Percentiles rank a stretch among this genome's conserved stretches.
Evolutionary conservation across 805 yeast genomes (phyloP).

Genomic region (Yamadazyma philogaea): DNA sequence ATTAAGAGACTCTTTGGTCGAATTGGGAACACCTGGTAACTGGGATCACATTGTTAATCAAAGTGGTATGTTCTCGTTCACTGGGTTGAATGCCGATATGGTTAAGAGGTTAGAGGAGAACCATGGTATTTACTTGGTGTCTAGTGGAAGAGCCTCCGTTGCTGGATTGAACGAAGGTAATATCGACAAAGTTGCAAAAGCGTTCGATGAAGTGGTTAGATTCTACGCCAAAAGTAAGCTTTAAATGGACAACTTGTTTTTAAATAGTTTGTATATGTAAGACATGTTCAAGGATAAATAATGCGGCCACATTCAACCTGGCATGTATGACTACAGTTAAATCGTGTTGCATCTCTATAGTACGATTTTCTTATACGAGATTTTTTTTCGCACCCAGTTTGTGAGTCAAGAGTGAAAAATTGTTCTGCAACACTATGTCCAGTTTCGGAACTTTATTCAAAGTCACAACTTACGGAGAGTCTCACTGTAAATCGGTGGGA

Average conservation of each 20-base stretch:
- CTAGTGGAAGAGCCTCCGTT: slow-evolving; percentile 87
- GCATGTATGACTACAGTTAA: too few relatives aligned
- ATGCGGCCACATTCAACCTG: too few relatives aligned
- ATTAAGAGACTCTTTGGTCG: slow-evolving; percentile 57
- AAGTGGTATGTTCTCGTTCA: slow-evolving; percentile 96
- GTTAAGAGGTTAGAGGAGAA: slow-evolving; percentile 70
- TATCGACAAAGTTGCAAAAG: slow-evolving; percentile 72
- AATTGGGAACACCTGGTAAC: slow-evolving; percentile 74
- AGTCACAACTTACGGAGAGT: slow-evolving; percentile 97
- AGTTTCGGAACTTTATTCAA: slow-evolving; percentile 40
- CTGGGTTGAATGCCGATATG: slow-evolving; percentile 78
- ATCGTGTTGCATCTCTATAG: too few relatives aligned
- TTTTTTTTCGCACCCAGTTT: slow-evolving; percentile 1
- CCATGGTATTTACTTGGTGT: slow-evolving; percentile 78
- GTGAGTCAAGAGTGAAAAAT: slow-evolving; percentile 6
- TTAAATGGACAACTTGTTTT: slow-evolving; percentile 1
- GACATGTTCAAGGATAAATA: not conserved
- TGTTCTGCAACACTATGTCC: slow-evolving; percentile 27
- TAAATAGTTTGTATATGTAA: too few relatives aligned
- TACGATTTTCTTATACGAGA: not conserved
- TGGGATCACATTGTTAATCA: slow-evolving; percentile 92
- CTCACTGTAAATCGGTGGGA: slow-evolving; percentile 96
- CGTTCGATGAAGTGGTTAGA: slow-evolving; percentile 75
- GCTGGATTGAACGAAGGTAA: slow-evolving; percentile 87
- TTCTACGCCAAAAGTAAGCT: slow-evolving; percentile 24